phyloP scores from a whole-genome alignment of 2,329 filamentous ascomycete genomes.

The Pseudogymnoascus sp. region DNA sequence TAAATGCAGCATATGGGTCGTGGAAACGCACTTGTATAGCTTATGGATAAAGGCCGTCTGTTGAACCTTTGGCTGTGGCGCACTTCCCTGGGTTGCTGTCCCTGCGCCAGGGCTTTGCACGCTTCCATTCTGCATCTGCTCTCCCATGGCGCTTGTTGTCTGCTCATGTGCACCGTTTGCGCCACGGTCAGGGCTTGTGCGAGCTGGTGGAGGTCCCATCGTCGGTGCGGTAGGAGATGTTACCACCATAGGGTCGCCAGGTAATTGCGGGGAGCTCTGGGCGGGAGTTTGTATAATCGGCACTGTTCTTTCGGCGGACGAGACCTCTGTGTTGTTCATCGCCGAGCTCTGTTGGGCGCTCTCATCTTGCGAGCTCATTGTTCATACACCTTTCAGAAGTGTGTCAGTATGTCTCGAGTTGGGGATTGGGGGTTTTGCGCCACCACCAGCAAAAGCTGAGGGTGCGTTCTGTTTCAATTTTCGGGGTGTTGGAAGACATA shows the following conservation, averaged over 20 bases:
- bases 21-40: constrained; percentile 76
- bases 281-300: constrained; percentile 52
- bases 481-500: constrained; percentile 18
- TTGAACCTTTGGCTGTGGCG: constrained; percentile 93
- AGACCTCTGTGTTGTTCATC: constrained; percentile 23
- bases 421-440: constrained; percentile 12
- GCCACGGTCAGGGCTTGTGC: constrained; percentile 30
- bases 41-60: constrained; percentile 99
- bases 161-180: constrained; percentile 31
- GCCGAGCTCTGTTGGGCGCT: constrained; percentile 26
- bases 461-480: constrained; percentile 1
- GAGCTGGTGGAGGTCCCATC: constrained; percentile 29
- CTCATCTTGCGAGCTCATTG: constrained; percentile 28
- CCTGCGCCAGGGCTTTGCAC: constrained; percentile 31
- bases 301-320: constrained; percentile 37
- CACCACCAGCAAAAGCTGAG: constrained; percentile 6
- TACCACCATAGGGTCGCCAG: constrained; percentile 57
- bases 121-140: constrained; percentile 34
- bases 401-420: constrained; percentile 17
- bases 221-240: constrained; percentile 44
- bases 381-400: constrained; percentile 27
- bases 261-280: constrained; percentile 52
- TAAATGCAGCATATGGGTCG: background rate
- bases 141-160: constrained; percentile 23
- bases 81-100: constrained; percentile 58